phyloP scores from a whole-genome alignment of 768 basidiomycete species.

The Macrolepiota albuminosa region DNA sequence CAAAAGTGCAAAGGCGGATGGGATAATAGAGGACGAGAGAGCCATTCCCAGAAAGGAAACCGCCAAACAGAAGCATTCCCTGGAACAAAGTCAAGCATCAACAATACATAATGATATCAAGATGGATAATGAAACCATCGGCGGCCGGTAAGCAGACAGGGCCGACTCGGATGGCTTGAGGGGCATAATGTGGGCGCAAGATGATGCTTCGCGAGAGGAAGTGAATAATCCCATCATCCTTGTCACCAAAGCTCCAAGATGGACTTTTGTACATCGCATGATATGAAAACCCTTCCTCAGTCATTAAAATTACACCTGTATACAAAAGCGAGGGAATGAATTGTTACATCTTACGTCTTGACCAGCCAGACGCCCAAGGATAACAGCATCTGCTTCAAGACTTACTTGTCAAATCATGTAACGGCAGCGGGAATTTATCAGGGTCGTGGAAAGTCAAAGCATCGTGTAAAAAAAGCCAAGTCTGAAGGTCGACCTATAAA shows the following conservation, averaged over 20 bases:
- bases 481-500: background rate
- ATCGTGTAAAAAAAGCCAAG: background rate
- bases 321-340: background rate
- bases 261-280: no score
- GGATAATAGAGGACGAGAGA: no score
- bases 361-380: background rate
- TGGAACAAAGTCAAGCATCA: background rate
- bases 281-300: background rate
- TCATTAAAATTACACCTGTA: background rate
- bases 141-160: background rate
- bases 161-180: constrained; percentile 1
- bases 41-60: no score
- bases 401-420: background rate
- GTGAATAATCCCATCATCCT: background rate
- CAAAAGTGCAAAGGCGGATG: no score
- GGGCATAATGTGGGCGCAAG: background rate
- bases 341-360: background rate
- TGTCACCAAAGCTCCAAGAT: background rate
- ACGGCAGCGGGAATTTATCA: background rate
- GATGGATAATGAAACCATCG: constrained; percentile 1
- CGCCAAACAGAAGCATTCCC: background rate
- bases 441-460: background rate
- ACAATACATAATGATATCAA: background rate
- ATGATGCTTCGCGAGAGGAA: background rate
- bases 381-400: background rate